Evolutionary conservation across 257 asterid genomes (phyloP).

Genomic region (Nicotiana paniculata): DNA sequence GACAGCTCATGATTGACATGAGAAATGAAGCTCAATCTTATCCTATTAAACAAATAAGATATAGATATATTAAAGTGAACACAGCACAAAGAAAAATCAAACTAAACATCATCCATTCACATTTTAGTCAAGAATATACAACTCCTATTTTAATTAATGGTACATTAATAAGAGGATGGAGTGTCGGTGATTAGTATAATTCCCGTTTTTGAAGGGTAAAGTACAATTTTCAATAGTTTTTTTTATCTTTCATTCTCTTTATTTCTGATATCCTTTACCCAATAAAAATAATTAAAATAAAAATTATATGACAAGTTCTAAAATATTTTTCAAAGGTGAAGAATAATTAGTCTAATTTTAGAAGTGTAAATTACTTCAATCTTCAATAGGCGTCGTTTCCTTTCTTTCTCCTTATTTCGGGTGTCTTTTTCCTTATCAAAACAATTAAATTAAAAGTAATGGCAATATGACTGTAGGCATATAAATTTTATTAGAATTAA

Average conservation of each 20-base stretch:
- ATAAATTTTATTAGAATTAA: too few relatives aligned
- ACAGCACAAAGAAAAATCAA: neutral
- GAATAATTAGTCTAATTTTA: neutral
- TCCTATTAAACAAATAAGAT: neutral
- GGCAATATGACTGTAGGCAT: neutral
- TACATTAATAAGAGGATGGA: neutral
- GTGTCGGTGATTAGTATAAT: constrained; percentile 1
- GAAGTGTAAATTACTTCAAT: too few relatives aligned
- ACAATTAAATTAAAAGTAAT: neutral
- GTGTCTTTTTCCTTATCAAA: neutral
- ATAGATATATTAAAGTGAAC: neutral
- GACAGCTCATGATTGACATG: neutral
- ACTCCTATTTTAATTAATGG: neutral
- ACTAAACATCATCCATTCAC: neutral
- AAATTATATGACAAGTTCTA: neutral
- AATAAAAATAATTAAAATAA: neutral
- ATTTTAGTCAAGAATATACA: neutral
- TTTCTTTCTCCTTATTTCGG: too few relatives aligned
- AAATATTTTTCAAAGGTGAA: neutral
- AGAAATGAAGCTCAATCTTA: neutral
- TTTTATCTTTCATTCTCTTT: neutral
- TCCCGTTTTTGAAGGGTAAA: neutral
- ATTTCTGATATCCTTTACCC: neutral
- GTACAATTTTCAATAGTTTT: neutral
- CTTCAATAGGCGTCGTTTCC: neutral